These are phyloP conservation scores for Suhomyces vadensis DNA, from an alignment of 805 yeast species.

Conservation along the genomic window DNA sequence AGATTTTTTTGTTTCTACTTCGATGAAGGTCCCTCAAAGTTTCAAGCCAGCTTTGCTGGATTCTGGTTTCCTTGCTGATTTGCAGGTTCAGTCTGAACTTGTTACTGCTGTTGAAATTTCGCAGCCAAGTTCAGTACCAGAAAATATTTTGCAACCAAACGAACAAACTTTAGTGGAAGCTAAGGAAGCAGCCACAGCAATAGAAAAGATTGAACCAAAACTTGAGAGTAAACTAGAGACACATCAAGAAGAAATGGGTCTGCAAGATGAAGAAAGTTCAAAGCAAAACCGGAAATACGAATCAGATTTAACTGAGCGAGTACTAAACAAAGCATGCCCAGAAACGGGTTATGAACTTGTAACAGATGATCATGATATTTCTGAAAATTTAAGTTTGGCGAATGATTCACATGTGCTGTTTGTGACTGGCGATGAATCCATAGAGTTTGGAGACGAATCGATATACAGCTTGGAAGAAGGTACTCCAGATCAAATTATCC, in stretches of 20 bases:
- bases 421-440: neutral
- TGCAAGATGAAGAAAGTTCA: neutral
- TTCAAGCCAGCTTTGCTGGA: no score
- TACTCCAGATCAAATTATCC: constrained; percentile 3
- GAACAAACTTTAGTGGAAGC: neutral
- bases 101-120: neutral
- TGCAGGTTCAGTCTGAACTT: no score
- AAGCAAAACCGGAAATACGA: no score
- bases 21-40: no score
- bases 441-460: constrained; percentile 1
- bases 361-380: neutral
- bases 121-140: neutral
- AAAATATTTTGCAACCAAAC: neutral
- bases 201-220: neutral
- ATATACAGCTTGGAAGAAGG: constrained; percentile 2
- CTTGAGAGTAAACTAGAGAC: neutral
- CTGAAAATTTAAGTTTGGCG: neutral
- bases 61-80: no score
- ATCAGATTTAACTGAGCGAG: no score
- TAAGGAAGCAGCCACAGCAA: neutral
- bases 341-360: no score
- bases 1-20: no score
- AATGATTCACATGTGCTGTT: neutral
- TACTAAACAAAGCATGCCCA: no score
- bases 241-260: neutral